Evolutionary conservation across 306 rosid genomes (phyloP), one percentile per base, ranked within the genome.

Genomic region (Citrullus amarus): DNA sequence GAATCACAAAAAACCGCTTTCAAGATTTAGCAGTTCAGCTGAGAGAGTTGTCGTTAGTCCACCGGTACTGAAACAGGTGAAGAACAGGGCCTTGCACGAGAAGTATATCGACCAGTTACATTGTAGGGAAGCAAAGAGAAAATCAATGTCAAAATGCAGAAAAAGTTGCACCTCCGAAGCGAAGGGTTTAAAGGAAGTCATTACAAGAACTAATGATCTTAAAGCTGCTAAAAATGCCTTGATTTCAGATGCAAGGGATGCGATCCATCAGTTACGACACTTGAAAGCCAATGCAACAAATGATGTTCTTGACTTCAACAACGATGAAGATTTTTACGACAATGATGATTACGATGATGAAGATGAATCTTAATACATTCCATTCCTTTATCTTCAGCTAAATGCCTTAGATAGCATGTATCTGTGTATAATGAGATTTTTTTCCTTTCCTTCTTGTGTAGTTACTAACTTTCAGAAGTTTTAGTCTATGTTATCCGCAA

Each of bases 51-150:
- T 89, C 76, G 86, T 76, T 59, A 94, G 98, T 50, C 97, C 97
- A 15, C 92, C 87, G 1, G 97, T 92, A 79, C 85, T 92, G 80
- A 94, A 92, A 87, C 80, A 81, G 79, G 89, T 94, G 14, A 91
- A 88, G 83, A 91, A 89, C 89, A 88, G 17, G 87, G 85, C 63
- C 62, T 68, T 84, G 65, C 97, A 94, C 79, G 97, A 92, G 82
- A 94, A 86, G 84, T 92, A 92, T 57, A 88, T 94, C 63, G 87
- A 91, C 79, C 91, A 92, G 88, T 84, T 90, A 61, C 95, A 86
- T 67, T 62, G 81, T 57, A 86, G 95, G 83, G 95, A 92, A 46
- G 88, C 89, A 38, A 89, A 79, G 84, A 90, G 96, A 82, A 88
- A 76, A 86, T 86, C 81, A 76, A 80, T 83, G 32, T 69, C 89